Base-by-base conservation (phyloP, 2,329 filamentous ascomycete species). In the Stagonosporopsis chrysanthemi region DNA sequence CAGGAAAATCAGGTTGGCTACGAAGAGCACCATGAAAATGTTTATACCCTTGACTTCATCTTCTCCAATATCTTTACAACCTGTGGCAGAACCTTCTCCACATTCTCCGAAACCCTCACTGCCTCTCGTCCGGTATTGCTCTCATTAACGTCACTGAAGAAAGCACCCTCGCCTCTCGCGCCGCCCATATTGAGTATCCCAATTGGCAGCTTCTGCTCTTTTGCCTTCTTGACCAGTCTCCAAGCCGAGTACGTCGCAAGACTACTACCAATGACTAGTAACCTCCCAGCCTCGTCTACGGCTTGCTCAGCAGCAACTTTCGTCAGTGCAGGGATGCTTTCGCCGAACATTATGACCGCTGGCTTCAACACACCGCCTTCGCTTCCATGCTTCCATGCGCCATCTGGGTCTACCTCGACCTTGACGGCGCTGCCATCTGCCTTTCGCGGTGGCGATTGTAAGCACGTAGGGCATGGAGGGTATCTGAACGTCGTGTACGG, bases 241-340 rank as follows among this genome's bases (percentile, higher is more conserved):
- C 92, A 99, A 0, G 95, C 95, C 11, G 92, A 97, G 75, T 96
- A 98, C 0, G 95, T 98, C 6, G 95, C 95, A 44, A 98, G 83
- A 60, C 91, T 97, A 33, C 91, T 97, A 4, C 93, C 95, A 15
- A 98, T 76, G 8, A 98, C 84, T 22, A 98, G 80, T 33, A 98
- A 77, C 57, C 86, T 86, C 6, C 87, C 87, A 17, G 74, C 90
- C 26, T 84, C 83, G 69, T 97, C 91, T 46, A 98, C 86, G 12
- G 90, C 90, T 26, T 86, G 79, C 71, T 98, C 93, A 1, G 93
- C 94, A 0, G 87, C 87, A 1, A 80, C 75, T 75, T 96, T 97
- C 33, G 93, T 88, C 1, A 78, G 69, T 1, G 78, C 76, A 0
- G 85, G 81, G 46, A 98, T 96, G 58, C 87, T 93, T 77, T 98